Evolutionary conservation across 805 yeast species (phyloP).

Genomic region (Pichia californica): DNA sequence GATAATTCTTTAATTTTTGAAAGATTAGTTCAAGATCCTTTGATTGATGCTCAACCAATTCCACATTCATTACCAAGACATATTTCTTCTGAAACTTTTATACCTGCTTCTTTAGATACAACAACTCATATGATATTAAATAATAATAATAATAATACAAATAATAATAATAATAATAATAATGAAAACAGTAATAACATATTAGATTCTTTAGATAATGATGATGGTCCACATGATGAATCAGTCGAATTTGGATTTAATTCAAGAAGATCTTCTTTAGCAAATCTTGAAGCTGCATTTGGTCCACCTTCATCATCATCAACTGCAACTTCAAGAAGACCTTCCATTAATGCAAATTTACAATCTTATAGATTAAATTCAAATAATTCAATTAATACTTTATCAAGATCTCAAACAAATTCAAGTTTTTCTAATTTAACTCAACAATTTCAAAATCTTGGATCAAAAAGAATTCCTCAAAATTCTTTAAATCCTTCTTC

Average conservation of each 20-base stretch:
- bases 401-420: slow-evolving; percentile 18
- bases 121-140: slow-evolving; percentile 36
- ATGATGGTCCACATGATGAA: not conserved
- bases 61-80: slow-evolving; percentile 30
- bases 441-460: slow-evolving; percentile 20
- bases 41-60: slow-evolving; percentile 26
- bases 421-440: slow-evolving; percentile 24
- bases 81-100: slow-evolving; percentile 42
- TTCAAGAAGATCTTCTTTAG: slow-evolving; percentile 46
- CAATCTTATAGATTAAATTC: slow-evolving; percentile 11
- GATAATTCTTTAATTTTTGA: slow-evolving; percentile 52
- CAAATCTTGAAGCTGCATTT: slow-evolving; percentile 38
- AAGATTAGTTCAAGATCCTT: slow-evolving; percentile 58
- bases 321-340: no score
- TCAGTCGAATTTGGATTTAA: slow-evolving; percentile 37
- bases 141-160: not conserved
- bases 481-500: not conserved
- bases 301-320: slow-evolving; percentile 5
- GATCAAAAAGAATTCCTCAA: slow-evolving; percentile 7
- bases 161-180: not conserved
- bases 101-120: slow-evolving; percentile 52
- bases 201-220: not conserved
- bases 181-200: no score
- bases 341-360: slow-evolving; percentile 9
- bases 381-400: slow-evolving; percentile 12